Evolutionary conservation across 345 rosid species (phyloP), one percentile per base, ranked within the genome.

Genomic region (Camelina laxa): DNA sequence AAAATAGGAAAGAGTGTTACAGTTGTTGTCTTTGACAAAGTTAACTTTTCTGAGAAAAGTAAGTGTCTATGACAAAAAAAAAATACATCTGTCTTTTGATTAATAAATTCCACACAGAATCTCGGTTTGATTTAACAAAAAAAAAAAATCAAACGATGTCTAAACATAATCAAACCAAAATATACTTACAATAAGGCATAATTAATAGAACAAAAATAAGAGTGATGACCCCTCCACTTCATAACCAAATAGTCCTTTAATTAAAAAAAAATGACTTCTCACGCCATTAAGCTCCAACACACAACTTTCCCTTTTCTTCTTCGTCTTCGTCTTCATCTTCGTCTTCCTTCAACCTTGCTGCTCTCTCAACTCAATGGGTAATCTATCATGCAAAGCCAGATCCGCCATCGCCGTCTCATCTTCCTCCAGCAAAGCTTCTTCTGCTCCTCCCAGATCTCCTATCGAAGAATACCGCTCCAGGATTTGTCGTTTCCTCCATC

Each of bases 361-460:
- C n/a, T 45, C 70, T 36, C 70, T 44, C 70, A 3, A 13, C 11
- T 35, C 58, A 53, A 92, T 92, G 97, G 96, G 96, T 16, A 90
- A 90, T 74, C 91, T 92, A 70, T 90, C 98, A 38, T 90, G 98
- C 84, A 90, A 82, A 50, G 94, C 95, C 21, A 86, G 84, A 39
- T 85, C 93, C 35, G 87, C 91, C 69, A 65, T 75, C 42, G 75
- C 64, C 71, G 73, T 71, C 50, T 55, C 80, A 4, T 76, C 80
- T 7, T 7, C 75, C 24, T 33, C 82, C 74, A 69, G 84, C n/a
- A 42, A 42, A 42, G 60, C 85, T 9, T 31, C 24, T 22, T 22
- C 90, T 42, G 76, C 90, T 22, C 38, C 24, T 22, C 38, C 80
- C 57, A 47, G 79, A 10, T 56, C 81, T 58, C 72, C 82, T 20